Evolutionary conservation across 805 yeast genomes (phyloP), one percentile per base, ranked within the genome.

Genomic region (Teunomyces aglyptinius): DNA sequence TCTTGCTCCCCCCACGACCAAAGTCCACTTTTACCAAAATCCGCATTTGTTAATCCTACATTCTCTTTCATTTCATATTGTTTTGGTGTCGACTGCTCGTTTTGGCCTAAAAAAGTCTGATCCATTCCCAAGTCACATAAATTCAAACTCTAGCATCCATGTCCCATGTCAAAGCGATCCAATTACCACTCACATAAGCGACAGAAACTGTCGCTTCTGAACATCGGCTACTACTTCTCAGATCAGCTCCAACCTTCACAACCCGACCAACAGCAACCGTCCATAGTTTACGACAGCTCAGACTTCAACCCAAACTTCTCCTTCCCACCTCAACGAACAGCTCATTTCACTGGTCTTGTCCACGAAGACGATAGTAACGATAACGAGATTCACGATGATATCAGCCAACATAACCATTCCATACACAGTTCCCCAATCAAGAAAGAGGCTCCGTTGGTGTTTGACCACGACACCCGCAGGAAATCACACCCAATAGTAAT

Each of bases 191-290:
- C 64, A 13, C 73, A 68, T 52, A 68, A 68, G 51, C 70, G 73
- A 45, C 72, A 67, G 56, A 68, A 68, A 49, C 64, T 69, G 46
- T 64, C 67, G 18, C 40, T 62, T 19, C 65, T 59, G 65, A 64
- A 58, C 51, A 51, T 58, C 7, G 61, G 63, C 28, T 66, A 61
- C 49, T 67, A 63, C 49, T 63, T 60, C 48, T 53, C 22, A 22
- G 51, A 49, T 28, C 46, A 38, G 16, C 38, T 29, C 26, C 45
- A 36, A 16, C 36, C 43, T 13, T 33, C 45, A 15, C 51, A 44
- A 18, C 44, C 38, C 15, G 34, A 39, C 11, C 47, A 39, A 15
- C 26, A 32, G 35, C 46, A 29, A 24, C 34, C 43, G 18, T 38
- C 38, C 35, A 24, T 42, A 42, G 31, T 26, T 38, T 41, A 43